Evolutionary conservation across 176 grass and related monocot species (phyloP).

Genomic region (Oryza punctata): DNA sequence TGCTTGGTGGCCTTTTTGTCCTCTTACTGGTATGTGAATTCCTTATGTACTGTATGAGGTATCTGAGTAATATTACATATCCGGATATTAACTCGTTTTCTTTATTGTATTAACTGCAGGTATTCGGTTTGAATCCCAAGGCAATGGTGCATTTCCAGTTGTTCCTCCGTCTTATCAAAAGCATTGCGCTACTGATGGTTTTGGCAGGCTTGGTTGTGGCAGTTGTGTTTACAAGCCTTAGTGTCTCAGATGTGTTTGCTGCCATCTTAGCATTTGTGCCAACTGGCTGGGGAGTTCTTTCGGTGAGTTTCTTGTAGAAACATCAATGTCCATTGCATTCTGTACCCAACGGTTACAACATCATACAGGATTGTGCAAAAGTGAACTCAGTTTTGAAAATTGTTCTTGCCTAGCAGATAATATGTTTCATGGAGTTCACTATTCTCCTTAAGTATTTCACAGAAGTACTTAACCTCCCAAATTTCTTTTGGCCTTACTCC

Average conservation of each 20-base stretch:
- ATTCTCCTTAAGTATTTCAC: not conserved
- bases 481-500: not conserved
- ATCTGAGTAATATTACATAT: slow-evolving; percentile 3
- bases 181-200: slow-evolving; percentile 69
- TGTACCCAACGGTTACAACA: not conserved
- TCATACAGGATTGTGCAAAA: not conserved
- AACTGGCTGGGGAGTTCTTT: slow-evolving; percentile 85
- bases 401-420: not conserved
- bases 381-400: not conserved
- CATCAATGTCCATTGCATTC: slow-evolving; percentile 7
- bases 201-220: slow-evolving; percentile 74
- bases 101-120: slow-evolving; percentile 51
- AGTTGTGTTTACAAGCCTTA: slow-evolving; percentile 45
- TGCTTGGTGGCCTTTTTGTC: slow-evolving; percentile 70
- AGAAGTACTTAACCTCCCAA: not conserved
- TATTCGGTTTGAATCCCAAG: slow-evolving; percentile 88
- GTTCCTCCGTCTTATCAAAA: slow-evolving; percentile 75
- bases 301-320: slow-evolving; percentile 49
- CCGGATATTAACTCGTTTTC: not conserved
- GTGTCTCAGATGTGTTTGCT: slow-evolving; percentile 58
- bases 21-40: slow-evolving; percentile 65
- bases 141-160: slow-evolving; percentile 94
- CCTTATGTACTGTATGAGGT: slow-evolving; percentile 24
- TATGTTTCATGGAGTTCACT: not conserved
- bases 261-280: slow-evolving; percentile 76